phyloP scores from a whole-genome alignment of 192 early-diverging fungal species.

The Phycomyces nitens region DNA sequence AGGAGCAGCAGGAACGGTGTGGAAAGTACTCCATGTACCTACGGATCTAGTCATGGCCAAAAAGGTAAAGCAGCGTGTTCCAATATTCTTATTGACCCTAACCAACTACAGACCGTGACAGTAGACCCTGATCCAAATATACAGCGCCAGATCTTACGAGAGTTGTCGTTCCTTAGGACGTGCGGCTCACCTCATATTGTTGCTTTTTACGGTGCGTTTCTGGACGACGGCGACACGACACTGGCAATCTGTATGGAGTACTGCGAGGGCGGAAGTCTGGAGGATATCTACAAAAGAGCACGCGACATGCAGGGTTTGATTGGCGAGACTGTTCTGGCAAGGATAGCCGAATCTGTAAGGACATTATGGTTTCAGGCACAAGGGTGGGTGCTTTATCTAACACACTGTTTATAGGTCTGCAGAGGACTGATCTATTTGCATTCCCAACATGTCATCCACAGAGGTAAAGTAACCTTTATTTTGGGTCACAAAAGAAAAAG shows the following conservation, averaged over 20 bases:
- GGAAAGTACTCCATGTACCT: conserved; percentile 75
- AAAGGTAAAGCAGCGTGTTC: too few relatives aligned
- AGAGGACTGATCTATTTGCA: conserved; percentile 87
- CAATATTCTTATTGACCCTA: not conserved
- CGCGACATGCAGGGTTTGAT: conserved; percentile 66
- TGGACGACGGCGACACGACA: conserved; percentile 68
- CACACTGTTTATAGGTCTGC: conserved; percentile 59
- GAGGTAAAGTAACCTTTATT: conserved; percentile 49
- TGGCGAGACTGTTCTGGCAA: conserved; percentile 81
- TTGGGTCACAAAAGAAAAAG: not conserved
- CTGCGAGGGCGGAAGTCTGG: conserved; percentile 90
- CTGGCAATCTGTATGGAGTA: conserved; percentile 97
- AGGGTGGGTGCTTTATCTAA: not conserved
- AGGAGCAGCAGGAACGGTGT: conserved; percentile 90
- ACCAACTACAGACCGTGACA: conserved; percentile 43
- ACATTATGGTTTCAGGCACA: not conserved
- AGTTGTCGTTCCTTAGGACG: conserved; percentile 81
- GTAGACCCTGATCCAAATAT: conserved; percentile 63
- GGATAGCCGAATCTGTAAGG: conserved; percentile 76
- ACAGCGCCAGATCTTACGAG: conserved; percentile 82
- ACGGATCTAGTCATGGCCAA: conserved; percentile 82
- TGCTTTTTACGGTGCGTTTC: conserved; percentile 87
- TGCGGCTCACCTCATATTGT: conserved; percentile 93
- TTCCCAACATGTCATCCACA: conserved; percentile 83
- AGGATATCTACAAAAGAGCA: conserved; percentile 81